Percentiles rank a stretch among this genome's conserved stretches.
Evolutionary conservation across 495 filamentous ascomycete genomes (phyloP).

Genomic region (Aspergillus incahuasiensis): DNA sequence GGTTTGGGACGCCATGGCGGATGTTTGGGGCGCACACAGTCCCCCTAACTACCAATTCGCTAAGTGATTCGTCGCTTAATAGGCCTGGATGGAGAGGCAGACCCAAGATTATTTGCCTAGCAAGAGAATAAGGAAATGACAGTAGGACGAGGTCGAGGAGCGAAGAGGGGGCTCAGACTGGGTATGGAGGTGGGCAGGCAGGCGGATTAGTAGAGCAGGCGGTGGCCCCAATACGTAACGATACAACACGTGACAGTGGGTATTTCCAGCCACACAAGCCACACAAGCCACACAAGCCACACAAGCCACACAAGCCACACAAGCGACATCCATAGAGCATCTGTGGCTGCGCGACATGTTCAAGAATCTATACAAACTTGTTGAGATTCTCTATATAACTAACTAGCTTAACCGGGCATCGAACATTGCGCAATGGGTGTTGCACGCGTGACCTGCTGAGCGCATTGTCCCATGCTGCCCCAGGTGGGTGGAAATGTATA

Average conservation of each 20-base stretch:
- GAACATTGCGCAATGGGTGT: no score
- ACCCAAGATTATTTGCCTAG: neutral
- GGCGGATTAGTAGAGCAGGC: conserved; percentile 9
- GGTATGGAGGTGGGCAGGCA: conserved; percentile 8
- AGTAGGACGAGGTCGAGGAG: conserved; percentile 2
- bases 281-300: no score
- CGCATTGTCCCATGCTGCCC: no score
- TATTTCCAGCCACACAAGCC: neutral
- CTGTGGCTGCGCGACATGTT: neutral
- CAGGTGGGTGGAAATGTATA: neutral
- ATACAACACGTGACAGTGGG: neutral
- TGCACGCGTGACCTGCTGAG: neutral
- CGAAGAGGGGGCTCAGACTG: conserved; percentile 3
- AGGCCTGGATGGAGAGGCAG: conserved; percentile 8
- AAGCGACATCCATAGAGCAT: neutral
- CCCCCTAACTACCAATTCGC: conserved; percentile 17
- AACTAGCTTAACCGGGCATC: no score
- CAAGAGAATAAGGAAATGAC: conserved; percentile 10
- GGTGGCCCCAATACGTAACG: conserved; percentile 2
- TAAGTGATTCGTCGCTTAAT: neutral
- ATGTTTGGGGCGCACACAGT: conserved; percentile 21
- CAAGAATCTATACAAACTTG: neutral
- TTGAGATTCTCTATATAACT: neutral
- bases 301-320: neutral
- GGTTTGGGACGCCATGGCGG: conserved; percentile 88